A percentile compares a stretch with the other conserved stretches of the same genome.
phyloP scores from a whole-genome alignment of 805 yeast genomes.

The Starmerella stigmatis region DNA sequence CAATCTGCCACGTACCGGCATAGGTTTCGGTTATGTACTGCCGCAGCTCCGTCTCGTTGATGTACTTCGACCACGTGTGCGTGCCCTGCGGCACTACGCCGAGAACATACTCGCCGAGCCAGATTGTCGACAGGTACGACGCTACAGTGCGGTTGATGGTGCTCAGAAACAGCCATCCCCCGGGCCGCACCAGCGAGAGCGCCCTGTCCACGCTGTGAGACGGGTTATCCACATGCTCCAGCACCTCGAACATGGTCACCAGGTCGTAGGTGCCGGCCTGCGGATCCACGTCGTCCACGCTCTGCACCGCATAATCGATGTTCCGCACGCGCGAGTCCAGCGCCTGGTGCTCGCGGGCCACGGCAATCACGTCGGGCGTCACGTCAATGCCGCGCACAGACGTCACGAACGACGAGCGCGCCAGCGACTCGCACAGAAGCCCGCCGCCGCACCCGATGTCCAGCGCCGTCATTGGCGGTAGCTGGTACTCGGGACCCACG shows the following conservation, averaged over 20 bases:
- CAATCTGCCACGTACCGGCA: conserved; percentile 42
- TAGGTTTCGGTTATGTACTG: conserved; percentile 47
- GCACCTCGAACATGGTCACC: conserved; percentile 84
- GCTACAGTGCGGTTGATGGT: conserved; percentile 83
- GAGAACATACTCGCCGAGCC: conserved; percentile 74
- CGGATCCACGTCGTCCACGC: conserved; percentile 48
- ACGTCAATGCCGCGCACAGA: conserved; percentile 75
- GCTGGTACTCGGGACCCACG: no score
- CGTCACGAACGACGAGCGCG: conserved; percentile 51
- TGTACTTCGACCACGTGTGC: conserved; percentile 77
- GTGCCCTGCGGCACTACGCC: conserved; percentile 85
- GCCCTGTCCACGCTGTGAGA: conserved; percentile 60
- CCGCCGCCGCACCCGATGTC: conserved; percentile 99
- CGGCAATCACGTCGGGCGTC: conserved; percentile 68
- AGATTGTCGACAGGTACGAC: conserved; percentile 87
- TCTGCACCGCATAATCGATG: conserved; percentile 47
- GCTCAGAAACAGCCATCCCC: conserved; percentile 77
- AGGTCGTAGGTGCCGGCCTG: conserved; percentile 45
- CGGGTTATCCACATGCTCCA: conserved; percentile 90
- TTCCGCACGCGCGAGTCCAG: conserved; percentile 58
- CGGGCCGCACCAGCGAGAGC: conserved; percentile 55
- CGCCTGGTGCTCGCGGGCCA: conserved; percentile 59
- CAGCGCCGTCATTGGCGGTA: conserved; percentile 49
- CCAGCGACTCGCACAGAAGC: conserved; percentile 73
- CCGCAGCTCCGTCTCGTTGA: conserved; percentile 60